Evolutionary conservation across 2,329 filamentous ascomycete species (phyloP), one percentile per base, ranked within the genome.

Genomic region (Phyllosticta capitalensis): DNA sequence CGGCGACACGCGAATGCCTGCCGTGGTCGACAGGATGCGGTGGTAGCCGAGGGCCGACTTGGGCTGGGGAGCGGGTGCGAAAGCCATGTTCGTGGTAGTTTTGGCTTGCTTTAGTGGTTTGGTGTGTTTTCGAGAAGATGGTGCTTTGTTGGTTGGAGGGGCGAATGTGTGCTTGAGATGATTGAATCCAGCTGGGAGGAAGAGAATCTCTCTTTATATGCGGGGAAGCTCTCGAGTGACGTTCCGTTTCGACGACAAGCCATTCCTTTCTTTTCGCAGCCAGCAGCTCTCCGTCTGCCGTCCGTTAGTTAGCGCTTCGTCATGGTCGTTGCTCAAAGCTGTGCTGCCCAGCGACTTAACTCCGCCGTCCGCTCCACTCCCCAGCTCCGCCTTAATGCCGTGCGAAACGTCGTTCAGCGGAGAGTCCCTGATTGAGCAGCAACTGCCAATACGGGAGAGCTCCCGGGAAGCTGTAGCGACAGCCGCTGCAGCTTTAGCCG

Each of bases 1-100:
- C 33, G 80, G 80, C 22, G 75, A 79, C 17, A 83, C 80, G 53
- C 78, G 75, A 14, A 83, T 73, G 19, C 75, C 78, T 0, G 79
- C 81, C 0, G 74, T 75, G 6, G 79, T 77, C 2, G 79, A 75
- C 5, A 83, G 74, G 17, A 81, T 70, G 20, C 79, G 75, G 66
- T 82, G 79, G 64, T 75, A 78, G 49, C 79, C 81, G 54, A 83
- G 73, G 5, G 75, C 68, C 58, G 69, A 75, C 57, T 68, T 69
- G 2, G 71, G 64, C 52, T 67, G 62, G 1, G 67, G 67, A 3
- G 59, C 33, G 17, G 61, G 58, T 53, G 67, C 66, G 55, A 73
- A 73, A 30, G 56, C 56, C 56, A 59, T 59, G 26, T 20, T 49
- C 50, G 14, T 30, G 7, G 30, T 38, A 10, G 10, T 38, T 38